A percentile compares a stretch with the other conserved stretches of the same genome.
Evolutionary conservation across 768 basidiomycete genomes (phyloP).

Genomic region (Gloeostereum incarnatum): DNA sequence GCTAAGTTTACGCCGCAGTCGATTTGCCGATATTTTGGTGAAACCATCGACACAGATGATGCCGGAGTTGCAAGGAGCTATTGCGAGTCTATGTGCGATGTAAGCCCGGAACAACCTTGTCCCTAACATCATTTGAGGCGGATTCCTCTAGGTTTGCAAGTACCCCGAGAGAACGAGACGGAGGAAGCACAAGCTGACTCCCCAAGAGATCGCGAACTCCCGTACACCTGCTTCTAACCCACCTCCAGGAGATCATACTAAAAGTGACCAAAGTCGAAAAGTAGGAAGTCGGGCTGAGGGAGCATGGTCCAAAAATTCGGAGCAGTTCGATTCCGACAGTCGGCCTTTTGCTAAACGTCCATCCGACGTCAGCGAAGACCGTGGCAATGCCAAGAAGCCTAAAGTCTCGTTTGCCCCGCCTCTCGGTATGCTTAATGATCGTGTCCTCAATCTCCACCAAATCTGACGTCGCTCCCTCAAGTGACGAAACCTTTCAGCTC

Average conservation of each 20-base stretch:
- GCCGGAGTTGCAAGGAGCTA: conserved; percentile 33
- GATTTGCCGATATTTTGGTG: conserved; percentile 79
- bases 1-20: conserved; percentile 25
- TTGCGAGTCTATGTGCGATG: conserved; percentile 79
- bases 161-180: conserved; percentile 56
- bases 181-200: conserved; percentile 40
- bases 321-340: not conserved
- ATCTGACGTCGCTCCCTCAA: conserved; percentile 9
- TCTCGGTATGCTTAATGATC: not conserved
- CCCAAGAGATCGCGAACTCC: conserved; percentile 18
- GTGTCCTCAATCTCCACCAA: conserved; percentile 1
- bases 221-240: conserved; percentile 9
- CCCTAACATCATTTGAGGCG: not conserved
- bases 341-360: not conserved
- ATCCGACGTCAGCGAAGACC: not conserved
- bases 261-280: conserved; percentile 3
- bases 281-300: not conserved
- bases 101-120: conserved; percentile 19
- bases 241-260: conserved; percentile 5
- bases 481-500: conserved; percentile 21
- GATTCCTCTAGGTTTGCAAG: conserved; percentile 55
- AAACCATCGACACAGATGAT: conserved; percentile 44
- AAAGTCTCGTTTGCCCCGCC: not conserved
- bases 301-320: not conserved
- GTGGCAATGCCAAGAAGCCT: not conserved